Evolutionary conservation across 2,329 filamentous ascomycete species (phyloP).

Genomic region (Xylariales sp.): DNA sequence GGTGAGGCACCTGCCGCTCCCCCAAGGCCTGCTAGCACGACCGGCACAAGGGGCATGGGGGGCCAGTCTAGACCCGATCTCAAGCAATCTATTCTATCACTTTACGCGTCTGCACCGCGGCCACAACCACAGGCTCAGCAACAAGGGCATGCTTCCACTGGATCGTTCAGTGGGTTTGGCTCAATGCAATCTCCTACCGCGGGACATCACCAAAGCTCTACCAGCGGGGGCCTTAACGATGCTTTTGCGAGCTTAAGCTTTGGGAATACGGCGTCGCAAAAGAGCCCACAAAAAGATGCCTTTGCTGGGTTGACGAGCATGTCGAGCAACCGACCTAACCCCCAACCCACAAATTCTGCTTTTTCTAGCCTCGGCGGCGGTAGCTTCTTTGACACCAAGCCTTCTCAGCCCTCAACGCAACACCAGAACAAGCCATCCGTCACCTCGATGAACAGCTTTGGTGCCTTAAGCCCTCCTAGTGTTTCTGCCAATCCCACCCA

Average conservation of each 20-base stretch:
- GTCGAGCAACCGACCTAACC: conserved; percentile 54
- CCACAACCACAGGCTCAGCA: conserved; percentile 63
- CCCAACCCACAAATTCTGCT: conserved; percentile 55
- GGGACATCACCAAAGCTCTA: conserved; percentile 62
- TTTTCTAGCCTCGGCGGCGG: conserved; percentile 70
- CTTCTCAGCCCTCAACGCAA: conserved; percentile 67
- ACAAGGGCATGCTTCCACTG: conserved; percentile 66
- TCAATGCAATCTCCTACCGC: conserved; percentile 69
- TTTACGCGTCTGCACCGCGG: conserved; percentile 87
- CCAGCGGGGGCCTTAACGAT: conserved; percentile 77
- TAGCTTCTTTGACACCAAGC: conserved; percentile 83
- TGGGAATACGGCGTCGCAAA: conserved; percentile 57
- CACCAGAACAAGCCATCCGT: conserved; percentile 59
- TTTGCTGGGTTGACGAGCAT: conserved; percentile 52
- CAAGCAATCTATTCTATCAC: conserved; percentile 95
- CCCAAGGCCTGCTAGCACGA: conserved; percentile 85
- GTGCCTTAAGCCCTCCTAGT: conserved; percentile 65
- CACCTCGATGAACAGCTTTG: conserved; percentile 70
- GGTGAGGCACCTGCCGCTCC: conserved; percentile 76
- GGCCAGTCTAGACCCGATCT: conserved; percentile 87
- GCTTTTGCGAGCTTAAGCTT: conserved; percentile 81
- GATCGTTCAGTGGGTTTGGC: conserved; percentile 78
- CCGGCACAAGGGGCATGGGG: conserved; percentile 68
- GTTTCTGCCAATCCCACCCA: conserved; percentile 57
- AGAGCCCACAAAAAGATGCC: conserved; percentile 52